phyloP scores from a whole-genome alignment of 2,329 filamentous ascomycete species.

The Reticulascus tulasneorum region DNA sequence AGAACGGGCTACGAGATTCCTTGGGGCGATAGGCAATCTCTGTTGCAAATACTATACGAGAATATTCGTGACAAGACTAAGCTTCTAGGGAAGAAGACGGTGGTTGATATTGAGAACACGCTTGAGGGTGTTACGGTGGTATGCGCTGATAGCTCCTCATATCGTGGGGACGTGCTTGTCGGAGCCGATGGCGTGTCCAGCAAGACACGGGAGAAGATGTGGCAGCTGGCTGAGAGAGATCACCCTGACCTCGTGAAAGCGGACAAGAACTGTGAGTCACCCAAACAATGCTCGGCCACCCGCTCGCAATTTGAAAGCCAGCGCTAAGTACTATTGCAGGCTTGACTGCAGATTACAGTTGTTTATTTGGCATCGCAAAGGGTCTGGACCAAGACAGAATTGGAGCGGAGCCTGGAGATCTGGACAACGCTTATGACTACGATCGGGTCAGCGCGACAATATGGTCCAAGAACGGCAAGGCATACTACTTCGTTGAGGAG shows the following conservation, averaged over 20 bases:
- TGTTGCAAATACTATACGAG: conserved; percentile 30
- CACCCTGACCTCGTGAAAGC: conserved; percentile 19
- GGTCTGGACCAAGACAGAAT: too few relatives aligned
- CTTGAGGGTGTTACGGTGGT: conserved; percentile 20
- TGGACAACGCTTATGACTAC: too few relatives aligned
- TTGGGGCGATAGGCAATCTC: conserved; percentile 32
- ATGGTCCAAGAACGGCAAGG: too few relatives aligned
- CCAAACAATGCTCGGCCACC: accelerated
- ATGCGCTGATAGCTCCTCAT: conserved; percentile 23
- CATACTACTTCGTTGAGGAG: too few relatives aligned
- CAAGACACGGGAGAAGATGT: conserved; percentile 26
- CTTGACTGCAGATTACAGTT: conserved; percentile 15
- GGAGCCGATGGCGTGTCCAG: conserved; percentile 40
- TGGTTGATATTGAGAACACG: conserved; percentile 7
- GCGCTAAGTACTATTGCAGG: too few relatives aligned
- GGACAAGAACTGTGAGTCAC: conserved; percentile 10
- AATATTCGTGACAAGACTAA: conserved; percentile 24
- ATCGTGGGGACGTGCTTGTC: conserved; percentile 29
- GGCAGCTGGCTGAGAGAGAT: conserved; percentile 13
- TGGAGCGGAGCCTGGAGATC: too few relatives aligned
- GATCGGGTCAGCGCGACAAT: too few relatives aligned
- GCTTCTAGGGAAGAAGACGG: conserved; percentile 12
- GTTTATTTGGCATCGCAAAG: conserved; percentile 34
- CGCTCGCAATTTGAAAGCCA: too few relatives aligned
- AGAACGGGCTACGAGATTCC: conserved; percentile 23